A percentile compares a stretch with the other conserved stretches of the same genome.
Conservation (phyloP, 2,329 filamentous ascomycete genomes). For the Colletotrichum sp. region DNA sequence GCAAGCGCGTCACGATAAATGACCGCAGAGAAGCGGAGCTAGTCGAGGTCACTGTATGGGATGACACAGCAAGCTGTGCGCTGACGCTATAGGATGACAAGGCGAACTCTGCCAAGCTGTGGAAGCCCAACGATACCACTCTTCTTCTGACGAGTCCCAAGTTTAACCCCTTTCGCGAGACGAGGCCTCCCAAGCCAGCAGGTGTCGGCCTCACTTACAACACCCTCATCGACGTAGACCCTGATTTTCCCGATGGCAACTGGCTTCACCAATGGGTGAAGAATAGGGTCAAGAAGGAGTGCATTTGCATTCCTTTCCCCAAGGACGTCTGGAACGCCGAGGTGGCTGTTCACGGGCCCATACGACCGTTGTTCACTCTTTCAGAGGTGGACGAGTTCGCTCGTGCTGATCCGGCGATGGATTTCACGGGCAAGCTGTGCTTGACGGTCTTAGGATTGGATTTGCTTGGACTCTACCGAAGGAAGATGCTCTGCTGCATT, state of each 20-base stretch:
- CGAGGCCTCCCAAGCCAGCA: neutral
- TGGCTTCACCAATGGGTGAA: slow-evolving; percentile 58
- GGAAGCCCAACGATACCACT: slow-evolving; percentile 53
- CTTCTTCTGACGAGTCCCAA: slow-evolving; percentile 54
- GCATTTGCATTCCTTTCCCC: slow-evolving; percentile 54
- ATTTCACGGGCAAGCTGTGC: slow-evolving; percentile 46
- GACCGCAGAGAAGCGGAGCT: slow-evolving; percentile 34
- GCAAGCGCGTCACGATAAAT: slow-evolving; percentile 47
- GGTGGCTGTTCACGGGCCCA: slow-evolving; percentile 32
- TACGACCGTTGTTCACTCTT: slow-evolving; percentile 42
- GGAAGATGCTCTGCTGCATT: slow-evolving; percentile 40
- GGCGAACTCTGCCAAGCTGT: slow-evolving; percentile 45
- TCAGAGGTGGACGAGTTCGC: slow-evolving; percentile 48
- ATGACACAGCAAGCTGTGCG: slow-evolving; percentile 58
- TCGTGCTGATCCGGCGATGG: slow-evolving; percentile 30
- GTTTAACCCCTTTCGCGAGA: neutral
- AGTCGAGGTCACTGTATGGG: slow-evolving; percentile 58
- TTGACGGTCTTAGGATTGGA: slow-evolving; percentile 36
- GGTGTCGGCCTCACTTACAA: slow-evolving; percentile 38
- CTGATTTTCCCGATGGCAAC: slow-evolving; percentile 54
- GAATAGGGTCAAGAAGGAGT: slow-evolving; percentile 52
- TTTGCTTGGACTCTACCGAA: slow-evolving; percentile 33
- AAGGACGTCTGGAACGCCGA: slow-evolving; percentile 41
- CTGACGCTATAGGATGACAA: slow-evolving; percentile 62
- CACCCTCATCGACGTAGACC: slow-evolving; percentile 62